Evolutionary conservation across 805 yeast genomes (phyloP).

Genomic region (Zygotorulaspora danielsina): DNA sequence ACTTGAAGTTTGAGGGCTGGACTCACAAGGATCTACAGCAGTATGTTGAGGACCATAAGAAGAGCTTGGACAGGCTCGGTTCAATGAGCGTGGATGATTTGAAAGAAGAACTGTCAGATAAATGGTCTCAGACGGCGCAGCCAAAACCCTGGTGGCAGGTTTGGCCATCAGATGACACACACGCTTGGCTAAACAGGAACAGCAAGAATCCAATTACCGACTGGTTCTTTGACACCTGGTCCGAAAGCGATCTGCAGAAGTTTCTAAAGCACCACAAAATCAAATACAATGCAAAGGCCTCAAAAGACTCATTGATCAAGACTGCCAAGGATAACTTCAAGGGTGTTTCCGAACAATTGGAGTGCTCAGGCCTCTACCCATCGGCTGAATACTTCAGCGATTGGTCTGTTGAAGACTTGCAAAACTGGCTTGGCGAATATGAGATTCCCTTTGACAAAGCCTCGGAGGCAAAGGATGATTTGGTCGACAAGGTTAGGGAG

Average conservation of each 20-base stretch:
- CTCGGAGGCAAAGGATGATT: conserved; percentile 43
- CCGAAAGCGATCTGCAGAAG: conserved; percentile 33
- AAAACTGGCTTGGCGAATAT: conserved; percentile 45
- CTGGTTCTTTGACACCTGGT: conserved; percentile 52
- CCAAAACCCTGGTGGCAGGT: conserved; percentile 33
- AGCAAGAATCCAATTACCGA: conserved; percentile 25
- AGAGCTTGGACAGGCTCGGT: conserved; percentile 19
- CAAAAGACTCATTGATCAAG: conserved; percentile 41
- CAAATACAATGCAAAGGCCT: conserved; percentile 26
- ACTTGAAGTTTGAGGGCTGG: conserved; percentile 32
- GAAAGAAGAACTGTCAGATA: conserved; percentile 23
- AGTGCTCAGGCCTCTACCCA: conserved; percentile 43
- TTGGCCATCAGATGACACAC: conserved; percentile 20
- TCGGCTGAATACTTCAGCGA: conserved; percentile 49
- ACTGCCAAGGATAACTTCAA: conserved; percentile 42
- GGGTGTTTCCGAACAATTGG: conserved; percentile 36
- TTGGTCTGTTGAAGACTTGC: conserved; percentile 51
- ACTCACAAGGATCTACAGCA: conserved; percentile 34
- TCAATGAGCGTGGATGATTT: conserved; percentile 23
- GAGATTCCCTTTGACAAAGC: conserved; percentile 38
- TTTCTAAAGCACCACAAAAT: conserved; percentile 36
- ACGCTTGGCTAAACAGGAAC: conserved; percentile 2
- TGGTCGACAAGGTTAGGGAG: conserved; percentile 44
- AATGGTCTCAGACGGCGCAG: conserved; percentile 21
- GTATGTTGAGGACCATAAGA: conserved; percentile 34